Evolutionary conservation across 768 basidiomycete species (phyloP).

Genomic region (Tylopilus sp.): DNA sequence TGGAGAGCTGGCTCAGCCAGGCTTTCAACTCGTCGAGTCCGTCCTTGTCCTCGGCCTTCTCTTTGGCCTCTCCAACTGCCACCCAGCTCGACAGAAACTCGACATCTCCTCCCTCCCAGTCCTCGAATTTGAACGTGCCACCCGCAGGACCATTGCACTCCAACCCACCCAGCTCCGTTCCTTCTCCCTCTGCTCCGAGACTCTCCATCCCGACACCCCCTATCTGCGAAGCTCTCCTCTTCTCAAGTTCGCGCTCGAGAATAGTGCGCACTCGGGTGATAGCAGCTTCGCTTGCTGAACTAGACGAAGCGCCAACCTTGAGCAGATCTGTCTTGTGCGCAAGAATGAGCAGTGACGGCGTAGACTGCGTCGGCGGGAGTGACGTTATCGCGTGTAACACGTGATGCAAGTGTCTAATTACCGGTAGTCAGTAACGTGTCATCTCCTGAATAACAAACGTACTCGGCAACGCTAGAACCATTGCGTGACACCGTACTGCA

Average conservation of each 20-base stretch:
- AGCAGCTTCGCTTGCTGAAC: slow-evolving; percentile 45
- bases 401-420: slow-evolving; percentile 64
- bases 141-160: slow-evolving; percentile 58
- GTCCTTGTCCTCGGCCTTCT: slow-evolving; percentile 29
- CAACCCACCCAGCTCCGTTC: slow-evolving; percentile 67
- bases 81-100: slow-evolving; percentile 61
- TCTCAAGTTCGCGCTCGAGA: slow-evolving; percentile 83
- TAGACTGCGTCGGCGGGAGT: slow-evolving; percentile 63
- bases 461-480: slow-evolving; percentile 77
- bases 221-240: slow-evolving; percentile 60
- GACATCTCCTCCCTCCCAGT: slow-evolving; percentile 86
- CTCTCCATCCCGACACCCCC: slow-evolving; percentile 70
- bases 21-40: slow-evolving; percentile 44
- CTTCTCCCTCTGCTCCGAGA: slow-evolving; percentile 65
- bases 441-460: slow-evolving; percentile 22
- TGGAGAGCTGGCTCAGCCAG: slow-evolving; percentile 42
- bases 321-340: slow-evolving; percentile 79
- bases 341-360: slow-evolving; percentile 61
- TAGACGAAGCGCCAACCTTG: slow-evolving; percentile 40
- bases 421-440: slow-evolving; percentile 1
- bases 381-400: slow-evolving; percentile 68
- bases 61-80: slow-evolving; percentile 29
- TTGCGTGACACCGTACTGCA: slow-evolving; percentile 75
- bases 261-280: slow-evolving; percentile 70
- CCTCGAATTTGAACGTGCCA: slow-evolving; percentile 64